Base-by-base conservation (phyloP, 805 yeast species). In the Saitoella complicata region DNA sequence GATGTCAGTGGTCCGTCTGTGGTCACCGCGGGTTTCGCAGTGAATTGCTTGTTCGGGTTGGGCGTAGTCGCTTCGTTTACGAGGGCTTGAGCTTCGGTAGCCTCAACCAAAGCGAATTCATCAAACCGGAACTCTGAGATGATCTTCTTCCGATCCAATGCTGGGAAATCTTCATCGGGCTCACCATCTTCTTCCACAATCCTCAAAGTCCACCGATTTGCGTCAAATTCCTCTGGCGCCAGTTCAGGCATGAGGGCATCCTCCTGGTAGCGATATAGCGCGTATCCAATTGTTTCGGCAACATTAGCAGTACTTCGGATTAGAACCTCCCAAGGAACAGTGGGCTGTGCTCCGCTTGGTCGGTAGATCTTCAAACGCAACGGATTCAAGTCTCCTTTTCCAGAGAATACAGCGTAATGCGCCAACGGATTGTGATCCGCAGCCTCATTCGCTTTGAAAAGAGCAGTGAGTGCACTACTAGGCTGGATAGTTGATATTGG, bases 121-220 rank as follows among this genome's bases (percentile, higher is more conserved):
- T 78, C 83, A 45, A 77, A 79, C 29, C 85, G 82, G 58, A 85
- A 83, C 0, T 88, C 75, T 2, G 76, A 66, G 31, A 91, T 65
- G 4, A 65, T 54, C 44, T 87, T 67, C 0, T 73, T 69, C 50
- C 96, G 66, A 39, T 80, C 88, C 45, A 91, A 64, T 1, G 87
- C 75, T 1, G 97, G 97, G 65, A 91, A 87, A 43, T 85, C 83
- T 34, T 73, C 79, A 52, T 93, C 98, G 44, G 84, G 86, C 36
- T 82, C 78, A 42, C 93, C 95, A 57, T 87, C 96, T 42, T 88
- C 97, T 58, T 91, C 98, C 1, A 81, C 86, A 21, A 88, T 67
- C 46, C 81, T 81, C 33, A 88, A 56, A 44, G 78, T 69, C 91
- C 94, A 85, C 47, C 62, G 60, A 53, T 80, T 79, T 0, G 87